Evolutionary conservation across 2,329 filamentous ascomycete species (phyloP).

Genomic region (Colletotrichum sp.): DNA sequence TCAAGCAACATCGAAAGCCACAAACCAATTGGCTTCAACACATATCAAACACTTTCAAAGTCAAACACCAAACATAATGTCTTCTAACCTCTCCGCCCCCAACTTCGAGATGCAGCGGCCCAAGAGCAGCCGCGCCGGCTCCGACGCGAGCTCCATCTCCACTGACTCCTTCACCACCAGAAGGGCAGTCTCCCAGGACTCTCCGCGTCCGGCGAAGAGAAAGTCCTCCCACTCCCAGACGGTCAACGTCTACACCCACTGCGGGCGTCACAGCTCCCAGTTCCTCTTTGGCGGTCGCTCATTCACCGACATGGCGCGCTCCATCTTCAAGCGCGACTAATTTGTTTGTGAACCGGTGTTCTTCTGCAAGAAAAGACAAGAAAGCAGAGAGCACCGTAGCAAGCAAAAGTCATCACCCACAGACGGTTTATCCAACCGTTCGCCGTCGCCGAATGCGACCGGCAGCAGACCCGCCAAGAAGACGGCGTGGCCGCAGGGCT

Average conservation of each 20-base stretch:
- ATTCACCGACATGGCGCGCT: slow-evolving; percentile 46
- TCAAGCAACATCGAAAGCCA: background rate
- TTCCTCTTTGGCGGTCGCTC: slow-evolving; percentile 57
- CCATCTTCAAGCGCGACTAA: slow-evolving; percentile 37
- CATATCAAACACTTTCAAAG: background rate
- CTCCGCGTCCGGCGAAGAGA: slow-evolving; percentile 27
- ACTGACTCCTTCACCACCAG: slow-evolving; percentile 23
- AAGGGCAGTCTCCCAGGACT: slow-evolving; percentile 15
- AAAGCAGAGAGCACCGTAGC: background rate
- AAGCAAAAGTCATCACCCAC: background rate
- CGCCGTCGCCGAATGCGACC: background rate
- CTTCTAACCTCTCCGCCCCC: background rate
- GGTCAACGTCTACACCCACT: slow-evolving; percentile 59
- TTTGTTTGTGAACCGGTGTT: background rate
- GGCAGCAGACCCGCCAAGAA: slow-evolving; percentile 8
- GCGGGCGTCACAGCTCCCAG: slow-evolving; percentile 59
- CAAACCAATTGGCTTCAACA: background rate
- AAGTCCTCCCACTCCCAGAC: slow-evolving; percentile 39
- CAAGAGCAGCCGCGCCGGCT: slow-evolving; percentile 18
- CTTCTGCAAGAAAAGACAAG: background rate
- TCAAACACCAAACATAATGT: background rate
- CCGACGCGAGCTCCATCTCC: slow-evolving; percentile 12
- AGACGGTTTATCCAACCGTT: background rate
- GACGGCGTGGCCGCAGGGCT: background rate
- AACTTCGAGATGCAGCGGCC: slow-evolving; percentile 7